Evolutionary conservation across 1,284 basidiomycete species (phyloP), one percentile per base, ranked within the genome.

Genomic region (Pseudozyma hubeiensis): DNA sequence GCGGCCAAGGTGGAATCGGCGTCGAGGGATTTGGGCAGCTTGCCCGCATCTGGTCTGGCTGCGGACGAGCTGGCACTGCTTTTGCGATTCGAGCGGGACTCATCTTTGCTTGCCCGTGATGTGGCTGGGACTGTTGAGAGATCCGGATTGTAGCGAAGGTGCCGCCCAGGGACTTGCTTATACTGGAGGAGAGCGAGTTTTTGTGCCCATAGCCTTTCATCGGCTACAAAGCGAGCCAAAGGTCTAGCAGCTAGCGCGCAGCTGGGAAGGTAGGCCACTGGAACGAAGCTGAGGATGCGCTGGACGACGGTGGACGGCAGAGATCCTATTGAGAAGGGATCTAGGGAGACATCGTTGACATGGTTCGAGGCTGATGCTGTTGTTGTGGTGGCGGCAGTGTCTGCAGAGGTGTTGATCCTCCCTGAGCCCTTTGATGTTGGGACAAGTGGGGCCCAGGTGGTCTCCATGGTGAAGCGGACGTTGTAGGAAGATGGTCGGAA

Each of bases 141-240:
- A 33, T 73, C 68, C 14, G 71, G 67, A 11, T 37, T 50, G 65
- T 77, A 69, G 34, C 61, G 58, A 14, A 68, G 24, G 17, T 30
- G 41, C 9, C 71, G 52, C 9, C 73, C 76, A 5, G 69, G 64
- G 11, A 79, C 64, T 16, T 62, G 58, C 24, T 56, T 56, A 64
- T 75, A 82, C 39, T 77, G 59, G 0, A 80, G 44, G 5, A 46
- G 62, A 4, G 58, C 56, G 2, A 75, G 45, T 43, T 73, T 68
- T 9, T 56, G 54, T 1, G 63, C 57, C 80, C 80, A 82, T n/a
- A 79, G 48, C 0, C 65, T 34, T 14, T 81, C 79, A 30, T 74
- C 68, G 1, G 77, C 72, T 29, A 80, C 75, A 33, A 76, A 73
- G n/a, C 65, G 53, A 7, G 78, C 77, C 0, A 81, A 53, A 1